These are phyloP conservation scores for Acanthamoeba triangularis DNA, from an alignment of 208 protist species.

Conservation along the genomic window DNA sequence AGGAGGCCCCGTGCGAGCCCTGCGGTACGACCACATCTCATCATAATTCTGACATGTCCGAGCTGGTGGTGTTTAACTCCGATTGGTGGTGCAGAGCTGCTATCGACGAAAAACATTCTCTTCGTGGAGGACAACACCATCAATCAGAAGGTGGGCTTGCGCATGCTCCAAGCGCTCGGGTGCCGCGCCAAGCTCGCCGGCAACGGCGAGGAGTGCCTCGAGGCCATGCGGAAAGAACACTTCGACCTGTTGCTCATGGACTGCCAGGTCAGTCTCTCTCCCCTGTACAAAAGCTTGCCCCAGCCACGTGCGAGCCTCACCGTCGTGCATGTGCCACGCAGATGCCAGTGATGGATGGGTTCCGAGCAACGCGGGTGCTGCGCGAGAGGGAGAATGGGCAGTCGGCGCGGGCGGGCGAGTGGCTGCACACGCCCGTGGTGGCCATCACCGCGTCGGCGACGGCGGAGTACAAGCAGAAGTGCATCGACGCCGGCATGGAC, in stretches of 20 bases:
- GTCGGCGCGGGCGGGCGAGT: too few species aligned
- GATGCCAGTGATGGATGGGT: conserved; percentile 73
- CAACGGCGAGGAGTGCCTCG: conserved; percentile 26
- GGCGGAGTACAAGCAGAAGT: conserved; percentile 13
- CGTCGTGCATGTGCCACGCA: neutral
- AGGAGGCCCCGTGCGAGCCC: neutral
- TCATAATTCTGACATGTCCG: neutral
- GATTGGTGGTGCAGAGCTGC: neutral
- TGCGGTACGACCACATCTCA: neutral
- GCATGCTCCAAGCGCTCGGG: neutral
- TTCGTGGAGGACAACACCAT: neutral
- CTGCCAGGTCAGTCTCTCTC: neutral
- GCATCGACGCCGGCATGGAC: conserved; percentile 68
- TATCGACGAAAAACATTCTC: neutral
- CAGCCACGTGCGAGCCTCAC: too few species aligned
- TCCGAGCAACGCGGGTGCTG: neutral
- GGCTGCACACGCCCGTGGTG: neutral
- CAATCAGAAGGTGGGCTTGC: neutral
- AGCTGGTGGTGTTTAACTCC: too few species aligned
- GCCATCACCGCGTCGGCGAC: conserved; percentile 51
- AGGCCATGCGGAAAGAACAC: neutral
- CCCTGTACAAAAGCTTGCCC: too few species aligned
- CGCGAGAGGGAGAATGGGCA: neutral
- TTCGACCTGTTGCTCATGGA: conserved; percentile 55
- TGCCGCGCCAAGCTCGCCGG: neutral